These are phyloP conservation scores for Pyrenophora seminiperda DNA, from an alignment of 2,329 filamentous ascomycete species.

Conservation along the genomic window DNA sequence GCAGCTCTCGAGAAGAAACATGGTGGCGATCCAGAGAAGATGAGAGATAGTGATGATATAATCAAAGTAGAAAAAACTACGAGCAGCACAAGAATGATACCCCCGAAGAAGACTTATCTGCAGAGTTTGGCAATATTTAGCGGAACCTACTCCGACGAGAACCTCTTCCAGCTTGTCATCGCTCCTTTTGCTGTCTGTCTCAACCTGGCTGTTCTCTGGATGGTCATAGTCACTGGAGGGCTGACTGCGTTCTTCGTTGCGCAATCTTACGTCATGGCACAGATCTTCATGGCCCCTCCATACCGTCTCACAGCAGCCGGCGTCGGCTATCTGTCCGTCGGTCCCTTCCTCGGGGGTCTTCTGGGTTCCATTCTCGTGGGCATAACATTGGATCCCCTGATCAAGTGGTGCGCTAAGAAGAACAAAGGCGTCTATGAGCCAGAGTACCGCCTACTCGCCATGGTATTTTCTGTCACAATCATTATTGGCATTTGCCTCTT, in stretches of 20 bases:
- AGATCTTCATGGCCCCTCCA: slow-evolving; percentile 57
- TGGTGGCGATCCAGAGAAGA: slow-evolving; percentile 13
- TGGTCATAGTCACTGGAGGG: slow-evolving; percentile 54
- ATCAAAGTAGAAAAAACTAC: slow-evolving; percentile 27
- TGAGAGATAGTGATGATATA: slow-evolving; percentile 15
- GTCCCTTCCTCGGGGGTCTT: slow-evolving; percentile 50
- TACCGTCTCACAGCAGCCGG: slow-evolving; percentile 51
- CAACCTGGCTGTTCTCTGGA: slow-evolving; percentile 59
- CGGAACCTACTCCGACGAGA: slow-evolving; percentile 48
- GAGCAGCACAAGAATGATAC: slow-evolving; percentile 19
- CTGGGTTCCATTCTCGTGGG: slow-evolving; percentile 27
- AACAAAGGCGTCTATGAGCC: slow-evolving; percentile 62
- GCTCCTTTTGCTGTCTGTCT: slow-evolving; percentile 58
- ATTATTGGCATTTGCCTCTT: slow-evolving; percentile 50
- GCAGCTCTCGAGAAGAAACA: slow-evolving; percentile 33
- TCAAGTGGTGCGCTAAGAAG: slow-evolving; percentile 53
- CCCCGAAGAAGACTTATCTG: slow-evolving; percentile 45
- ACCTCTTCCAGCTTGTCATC: slow-evolving; percentile 46
- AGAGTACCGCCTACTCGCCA: slow-evolving; percentile 55
- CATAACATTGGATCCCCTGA: slow-evolving; percentile 45
- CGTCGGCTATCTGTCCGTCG: slow-evolving; percentile 53
- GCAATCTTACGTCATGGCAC: slow-evolving; percentile 51
- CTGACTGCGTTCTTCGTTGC: slow-evolving; percentile 53
- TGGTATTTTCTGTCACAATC: slow-evolving; percentile 40
- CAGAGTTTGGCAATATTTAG: slow-evolving; percentile 48